phyloP scores from a whole-genome alignment of 495 filamentous ascomycete genomes.

The Penicillium simplicissimum region DNA sequence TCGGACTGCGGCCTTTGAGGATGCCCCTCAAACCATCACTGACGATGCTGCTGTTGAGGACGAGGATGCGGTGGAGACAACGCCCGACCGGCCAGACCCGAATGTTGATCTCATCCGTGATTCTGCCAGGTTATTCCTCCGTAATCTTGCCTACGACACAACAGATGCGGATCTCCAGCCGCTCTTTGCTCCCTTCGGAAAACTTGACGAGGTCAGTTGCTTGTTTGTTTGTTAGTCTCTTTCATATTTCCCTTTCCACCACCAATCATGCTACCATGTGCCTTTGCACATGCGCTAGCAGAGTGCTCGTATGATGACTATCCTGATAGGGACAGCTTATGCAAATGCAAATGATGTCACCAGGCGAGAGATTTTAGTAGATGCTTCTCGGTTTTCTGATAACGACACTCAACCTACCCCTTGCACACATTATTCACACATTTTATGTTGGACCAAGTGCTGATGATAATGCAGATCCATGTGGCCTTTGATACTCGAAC shows the following conservation, averaged over 20 bases:
- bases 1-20: slow-evolving; percentile 25
- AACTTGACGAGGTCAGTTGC: slow-evolving; percentile 80
- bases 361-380: slow-evolving; percentile 75
- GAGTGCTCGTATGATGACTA: slow-evolving; percentile 77
- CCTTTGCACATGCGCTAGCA: slow-evolving; percentile 9
- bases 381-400: slow-evolving; percentile 68
- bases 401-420: slow-evolving; percentile 29
- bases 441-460: slow-evolving; percentile 31
- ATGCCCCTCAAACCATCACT: slow-evolving; percentile 20
- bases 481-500: slow-evolving; percentile 67
- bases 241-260: slow-evolving; percentile 6
- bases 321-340: slow-evolving; percentile 99
- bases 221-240: slow-evolving; percentile 12
- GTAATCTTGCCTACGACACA: slow-evolving; percentile 82
- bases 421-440: slow-evolving; percentile 38
- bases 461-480: slow-evolving; percentile 67
- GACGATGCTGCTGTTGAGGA: slow-evolving; percentile 15
- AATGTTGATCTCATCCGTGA: slow-evolving; percentile 47
- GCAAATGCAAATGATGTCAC: slow-evolving; percentile 65
- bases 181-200: slow-evolving; percentile 69
- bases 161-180: slow-evolving; percentile 74
- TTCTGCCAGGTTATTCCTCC: slow-evolving; percentile 73
- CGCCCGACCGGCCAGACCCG: slow-evolving; percentile 26
- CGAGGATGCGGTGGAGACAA: slow-evolving; percentile 20
- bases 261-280: slow-evolving; percentile 8